phyloP scores from a whole-genome alignment of 257 asterid species.

The Nicotiana attenuata region DNA sequence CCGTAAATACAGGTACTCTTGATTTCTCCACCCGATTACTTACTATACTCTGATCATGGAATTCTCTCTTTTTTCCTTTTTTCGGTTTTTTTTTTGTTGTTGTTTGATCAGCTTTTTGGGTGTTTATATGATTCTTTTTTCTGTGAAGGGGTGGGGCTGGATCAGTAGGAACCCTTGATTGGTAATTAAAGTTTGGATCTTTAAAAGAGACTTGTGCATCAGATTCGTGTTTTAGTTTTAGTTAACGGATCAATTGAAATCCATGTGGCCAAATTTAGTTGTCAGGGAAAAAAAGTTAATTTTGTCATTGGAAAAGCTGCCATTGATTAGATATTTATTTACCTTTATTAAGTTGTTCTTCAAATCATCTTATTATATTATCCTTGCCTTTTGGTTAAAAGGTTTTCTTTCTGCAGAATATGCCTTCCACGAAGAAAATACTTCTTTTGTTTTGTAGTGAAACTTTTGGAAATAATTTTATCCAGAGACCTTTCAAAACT shows the following conservation, averaged over 20 bases:
- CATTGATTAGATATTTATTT: background rate
- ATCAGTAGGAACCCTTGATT: background rate
- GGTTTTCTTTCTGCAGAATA: background rate
- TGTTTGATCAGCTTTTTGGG: background rate
- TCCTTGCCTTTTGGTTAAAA: background rate
- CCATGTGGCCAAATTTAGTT: background rate
- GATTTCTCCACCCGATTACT: background rate
- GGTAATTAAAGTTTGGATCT: background rate
- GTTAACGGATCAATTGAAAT: background rate
- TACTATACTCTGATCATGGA: background rate
- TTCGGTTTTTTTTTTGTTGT: background rate
- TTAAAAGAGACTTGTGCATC: background rate
- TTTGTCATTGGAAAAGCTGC: background rate
- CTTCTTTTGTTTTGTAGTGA: background rate
- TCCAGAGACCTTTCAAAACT: too few relatives aligned
- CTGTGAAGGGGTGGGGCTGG: background rate
- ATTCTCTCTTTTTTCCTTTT: background rate
- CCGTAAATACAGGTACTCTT: constrained; percentile 35
- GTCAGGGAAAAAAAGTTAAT: too few relatives aligned
- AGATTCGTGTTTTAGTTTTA: background rate
- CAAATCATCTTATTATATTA: background rate
- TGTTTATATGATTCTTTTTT: background rate
- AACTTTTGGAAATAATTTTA: background rate
- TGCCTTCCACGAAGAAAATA: background rate
- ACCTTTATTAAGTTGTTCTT: background rate